Evolutionary conservation across 176 grass and related monocot species (phyloP).

Genomic region (Aegilops tauschii): DNA sequence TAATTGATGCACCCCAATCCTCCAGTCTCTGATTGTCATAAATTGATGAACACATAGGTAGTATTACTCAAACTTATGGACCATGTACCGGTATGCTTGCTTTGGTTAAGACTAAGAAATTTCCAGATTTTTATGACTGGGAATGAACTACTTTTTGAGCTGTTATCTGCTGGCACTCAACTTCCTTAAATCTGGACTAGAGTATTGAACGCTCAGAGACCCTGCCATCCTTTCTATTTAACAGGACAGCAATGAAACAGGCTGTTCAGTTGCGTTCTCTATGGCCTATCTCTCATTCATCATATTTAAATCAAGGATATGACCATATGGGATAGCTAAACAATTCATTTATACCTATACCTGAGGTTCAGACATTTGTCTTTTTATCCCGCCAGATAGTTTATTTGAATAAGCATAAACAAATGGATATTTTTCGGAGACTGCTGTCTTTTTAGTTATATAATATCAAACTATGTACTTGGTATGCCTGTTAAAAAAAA

Average conservation of each 20-base stretch:
- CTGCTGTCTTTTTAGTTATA: neutral
- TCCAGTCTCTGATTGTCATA: no score
- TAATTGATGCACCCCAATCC: no score
- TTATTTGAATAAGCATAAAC: neutral
- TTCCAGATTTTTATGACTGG: neutral
- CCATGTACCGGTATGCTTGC: neutral
- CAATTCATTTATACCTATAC: neutral
- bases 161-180: neutral
- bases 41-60: neutral
- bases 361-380: neutral
- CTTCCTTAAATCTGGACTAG: neutral
- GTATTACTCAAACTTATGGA: neutral
- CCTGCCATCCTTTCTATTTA: neutral
- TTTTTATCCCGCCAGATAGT: neutral
- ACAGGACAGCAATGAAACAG: neutral
- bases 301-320: conserved; percentile 7
- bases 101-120: neutral
- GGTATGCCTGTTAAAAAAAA: neutral
- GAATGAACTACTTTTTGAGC: neutral
- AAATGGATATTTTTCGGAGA: neutral
- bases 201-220: neutral
- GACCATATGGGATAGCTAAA: neutral
- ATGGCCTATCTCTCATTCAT: neutral
- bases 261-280: neutral
- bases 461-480: neutral